These are phyloP conservation scores for Podila verticillata DNA, from an alignment of 192 early-diverging fungal species.

Conservation along the genomic window DNA sequence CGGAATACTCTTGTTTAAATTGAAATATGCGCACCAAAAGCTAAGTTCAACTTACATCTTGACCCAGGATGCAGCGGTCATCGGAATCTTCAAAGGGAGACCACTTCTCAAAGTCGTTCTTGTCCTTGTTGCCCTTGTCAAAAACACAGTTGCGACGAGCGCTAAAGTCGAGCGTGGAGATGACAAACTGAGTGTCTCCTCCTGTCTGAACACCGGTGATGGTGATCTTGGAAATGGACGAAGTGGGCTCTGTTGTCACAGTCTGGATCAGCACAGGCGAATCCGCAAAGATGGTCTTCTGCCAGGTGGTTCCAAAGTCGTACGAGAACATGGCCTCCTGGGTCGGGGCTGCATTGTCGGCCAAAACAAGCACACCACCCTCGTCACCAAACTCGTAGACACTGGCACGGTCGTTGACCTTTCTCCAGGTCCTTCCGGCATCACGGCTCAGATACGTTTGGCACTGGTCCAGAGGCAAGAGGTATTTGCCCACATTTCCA, in stretches of 20 bases:
- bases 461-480: constrained; percentile 68
- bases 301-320: constrained; percentile 85
- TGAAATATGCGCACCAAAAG: no score
- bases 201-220: constrained; percentile 66
- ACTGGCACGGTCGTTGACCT: constrained; percentile 71
- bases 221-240: constrained; percentile 77
- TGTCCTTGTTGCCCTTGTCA: constrained; percentile 58
- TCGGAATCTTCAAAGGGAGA: constrained; percentile 72
- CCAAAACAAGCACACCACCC: constrained; percentile 83
- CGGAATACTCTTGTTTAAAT: neutral
- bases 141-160: constrained; percentile 56
- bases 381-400: constrained; percentile 92
- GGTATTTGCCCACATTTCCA: constrained; percentile 81
- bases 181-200: constrained; percentile 18
- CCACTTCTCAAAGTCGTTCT: constrained; percentile 94
- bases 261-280: constrained; percentile 66
- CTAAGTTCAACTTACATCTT: constrained; percentile 43
- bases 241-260: constrained; percentile 71
- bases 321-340: constrained; percentile 75
- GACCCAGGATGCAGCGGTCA: constrained; percentile 70
- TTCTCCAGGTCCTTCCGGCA: constrained; percentile 85
- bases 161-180: constrained; percentile 50
- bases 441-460: constrained; percentile 87
- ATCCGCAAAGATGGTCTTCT: constrained; percentile 65
- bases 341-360: constrained; percentile 77